Evolutionary conservation across 2,329 filamentous ascomycete genomes (phyloP).

Genomic region (Polychaeton citri): DNA sequence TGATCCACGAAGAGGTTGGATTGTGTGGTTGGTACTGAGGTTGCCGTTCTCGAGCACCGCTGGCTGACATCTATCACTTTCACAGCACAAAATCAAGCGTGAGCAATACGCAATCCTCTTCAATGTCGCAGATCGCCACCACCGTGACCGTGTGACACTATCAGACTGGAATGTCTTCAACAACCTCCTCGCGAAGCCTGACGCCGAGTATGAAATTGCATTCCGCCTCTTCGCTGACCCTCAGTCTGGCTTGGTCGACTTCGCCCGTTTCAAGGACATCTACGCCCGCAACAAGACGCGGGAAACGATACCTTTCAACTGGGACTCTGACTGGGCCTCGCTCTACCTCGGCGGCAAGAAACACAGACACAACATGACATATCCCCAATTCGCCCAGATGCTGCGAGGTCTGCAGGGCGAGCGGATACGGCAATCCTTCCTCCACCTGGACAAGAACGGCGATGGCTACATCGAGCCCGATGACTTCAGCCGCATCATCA

Average conservation of each 20-base stretch:
- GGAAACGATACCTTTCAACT: constrained; percentile 82
- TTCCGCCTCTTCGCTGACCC: constrained; percentile 92
- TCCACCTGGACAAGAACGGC: constrained; percentile 75
- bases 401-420: constrained; percentile 90
- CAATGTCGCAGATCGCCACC: constrained; percentile 69
- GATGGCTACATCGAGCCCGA: constrained; percentile 93
- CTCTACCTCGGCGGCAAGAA: constrained; percentile 84
- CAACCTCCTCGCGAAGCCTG: constrained; percentile 82
- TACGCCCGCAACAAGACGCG: constrained; percentile 84
- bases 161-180: constrained; percentile 89
- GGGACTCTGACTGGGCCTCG: constrained; percentile 92
- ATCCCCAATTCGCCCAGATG: constrained; percentile 97
- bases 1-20: not conserved
- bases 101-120: constrained; percentile 94
- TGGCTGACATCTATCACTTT: not conserved
- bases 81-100: constrained; percentile 90
- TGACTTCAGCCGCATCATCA: constrained; percentile 92
- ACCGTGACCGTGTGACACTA: constrained; percentile 59
- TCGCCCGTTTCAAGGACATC: constrained; percentile 70
- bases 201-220: constrained; percentile 97
- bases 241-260: constrained; percentile 72
- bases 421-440: constrained; percentile 89
- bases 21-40: too few relatives aligned
- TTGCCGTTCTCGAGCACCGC: not conserved
- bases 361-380: constrained; percentile 81